These are phyloP conservation scores for Metschnikowia orientalis DNA, from an alignment of 805 yeast genomes.

Conservation along the genomic window DNA sequence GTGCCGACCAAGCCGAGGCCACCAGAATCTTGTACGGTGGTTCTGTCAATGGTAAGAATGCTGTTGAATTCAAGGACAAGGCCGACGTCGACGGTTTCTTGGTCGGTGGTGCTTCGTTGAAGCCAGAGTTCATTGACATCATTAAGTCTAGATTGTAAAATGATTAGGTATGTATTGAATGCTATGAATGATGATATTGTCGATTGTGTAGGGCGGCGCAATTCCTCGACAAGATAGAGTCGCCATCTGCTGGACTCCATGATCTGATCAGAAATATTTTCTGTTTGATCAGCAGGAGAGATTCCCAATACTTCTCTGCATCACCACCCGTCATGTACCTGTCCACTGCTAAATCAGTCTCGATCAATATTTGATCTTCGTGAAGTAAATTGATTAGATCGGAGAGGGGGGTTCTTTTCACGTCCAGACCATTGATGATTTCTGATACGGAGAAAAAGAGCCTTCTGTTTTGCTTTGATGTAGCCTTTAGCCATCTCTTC, in stretches of 20 bases:
- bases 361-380: slow-evolving; percentile 27
- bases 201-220: slow-evolving; percentile 3
- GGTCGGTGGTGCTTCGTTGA: slow-evolving; percentile 98
- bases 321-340: slow-evolving; percentile 9
- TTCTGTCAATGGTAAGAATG: slow-evolving; percentile 93
- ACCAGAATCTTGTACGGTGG: slow-evolving; percentile 97
- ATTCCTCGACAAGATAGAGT: slow-evolving; percentile 1
- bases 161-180: too few species aligned
- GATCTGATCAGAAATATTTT: slow-evolving; percentile 5
- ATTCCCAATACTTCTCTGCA: slow-evolving; percentile 6
- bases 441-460: slow-evolving; percentile 53
- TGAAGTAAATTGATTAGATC: slow-evolving; percentile 18
- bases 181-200: slow-evolving; percentile 1
- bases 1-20: slow-evolving; percentile 68
- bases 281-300: slow-evolving; percentile 6
- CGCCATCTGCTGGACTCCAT: slow-evolving; percentile 1
- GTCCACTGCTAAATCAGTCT: slow-evolving; percentile 37
- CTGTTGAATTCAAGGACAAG: slow-evolving; percentile 85
- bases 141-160: slow-evolving; percentile 80
- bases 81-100: slow-evolving; percentile 96
- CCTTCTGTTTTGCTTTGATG: slow-evolving; percentile 20
- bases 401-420: slow-evolving; percentile 21
- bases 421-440: slow-evolving; percentile 41
- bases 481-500: slow-evolving; percentile 39
- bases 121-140: slow-evolving; percentile 96